phyloP scores from a whole-genome alignment of 352 stramenopile species.

The Plasmopara halstedii region DNA sequence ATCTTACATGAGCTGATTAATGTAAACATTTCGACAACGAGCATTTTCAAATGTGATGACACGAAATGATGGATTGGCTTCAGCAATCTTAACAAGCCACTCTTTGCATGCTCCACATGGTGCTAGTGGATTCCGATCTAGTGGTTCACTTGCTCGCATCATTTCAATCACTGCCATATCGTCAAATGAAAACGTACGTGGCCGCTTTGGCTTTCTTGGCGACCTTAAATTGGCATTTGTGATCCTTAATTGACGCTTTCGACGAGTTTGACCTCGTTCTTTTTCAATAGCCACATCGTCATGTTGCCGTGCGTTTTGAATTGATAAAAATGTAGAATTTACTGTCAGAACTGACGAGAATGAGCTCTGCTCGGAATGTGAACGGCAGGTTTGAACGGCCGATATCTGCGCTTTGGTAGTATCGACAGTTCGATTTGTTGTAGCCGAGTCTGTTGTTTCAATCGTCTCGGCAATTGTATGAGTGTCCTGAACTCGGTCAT shows the following conservation, averaged over 20 bases:
- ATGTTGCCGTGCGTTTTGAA: not conserved
- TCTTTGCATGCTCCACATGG: slow-evolving; percentile 98
- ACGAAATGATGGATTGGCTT: slow-evolving; percentile 96
- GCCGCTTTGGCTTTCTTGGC: slow-evolving; percentile 69
- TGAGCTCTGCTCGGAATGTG: slow-evolving; percentile 8
- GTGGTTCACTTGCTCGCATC: slow-evolving; percentile 21
- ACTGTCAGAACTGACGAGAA: slow-evolving; percentile 1
- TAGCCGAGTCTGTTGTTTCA: slow-evolving; percentile 14
- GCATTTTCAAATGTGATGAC: slow-evolving; percentile 96
- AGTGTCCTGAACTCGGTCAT: no score
- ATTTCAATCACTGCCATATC: slow-evolving; percentile 45
- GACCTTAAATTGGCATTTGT: slow-evolving; percentile 26
- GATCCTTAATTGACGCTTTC: slow-evolving; percentile 20
- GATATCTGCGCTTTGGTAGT: no score
- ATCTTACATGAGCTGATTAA: slow-evolving; percentile 73
- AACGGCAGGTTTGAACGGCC: slow-evolving; percentile 4
- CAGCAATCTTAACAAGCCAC: slow-evolving; percentile 99
- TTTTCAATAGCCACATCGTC: not conserved
- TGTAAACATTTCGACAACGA: slow-evolving; percentile 89
- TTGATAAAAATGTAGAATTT: not conserved
- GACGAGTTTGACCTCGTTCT: no score
- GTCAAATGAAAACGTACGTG: slow-evolving; percentile 77
- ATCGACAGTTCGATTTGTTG: slow-evolving; percentile 5
- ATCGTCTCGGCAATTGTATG: slow-evolving; percentile 12
- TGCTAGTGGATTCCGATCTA: slow-evolving; percentile 93